Base-by-base conservation (phyloP, 441 rosid genomes). In the Melastoma candidum region DNA sequence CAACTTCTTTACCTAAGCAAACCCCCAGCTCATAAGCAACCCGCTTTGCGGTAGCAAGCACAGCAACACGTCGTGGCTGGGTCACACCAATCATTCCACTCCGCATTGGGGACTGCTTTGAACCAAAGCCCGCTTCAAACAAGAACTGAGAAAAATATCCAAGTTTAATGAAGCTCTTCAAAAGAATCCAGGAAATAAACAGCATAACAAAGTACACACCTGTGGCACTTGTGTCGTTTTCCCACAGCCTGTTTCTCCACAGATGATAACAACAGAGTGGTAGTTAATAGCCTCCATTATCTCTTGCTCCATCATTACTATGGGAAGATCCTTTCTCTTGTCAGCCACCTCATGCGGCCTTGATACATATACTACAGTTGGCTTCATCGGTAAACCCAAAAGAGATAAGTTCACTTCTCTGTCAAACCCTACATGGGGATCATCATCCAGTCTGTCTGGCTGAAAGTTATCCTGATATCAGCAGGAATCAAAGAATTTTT, bases 161-260 rank as follows among this genome's bases (percentile, higher is more conserved):
- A 45, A 59, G 46, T 65, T 5, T 17, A 27, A 48, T 54, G 26
- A 61, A 59, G 24, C 44, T 17, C 49, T 25, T 60, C 57, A 56
- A 29, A 29, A 29, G 7, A 29, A 6, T 29, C 66, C 49, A 71
- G 63, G 26, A 51, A 9, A 48, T 14, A 43, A 53, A 12, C 6
- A 29, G 4, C 13, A 29, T 3, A 29, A 29, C 36, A 29, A 29
- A 29, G 36, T 29, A 59, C 70, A 47, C 44, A 87, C 98, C 95
- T 87, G 98, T 51, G 97, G 98, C 69, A 92, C 95, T 72, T 92
- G 98, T 55, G 97, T 92, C 49, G 98, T 92, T 80, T 92, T 92
- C 64, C 98, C 98, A 74, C 95, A 85, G 39, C 97, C 97, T 43
- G 98, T 92, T 77, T 92, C 92, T 67, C 98, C 95, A 29, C 90